Conservation (phyloP, 2,329 filamentous ascomycete genomes). For the Aspergillus calidoustus region DNA sequence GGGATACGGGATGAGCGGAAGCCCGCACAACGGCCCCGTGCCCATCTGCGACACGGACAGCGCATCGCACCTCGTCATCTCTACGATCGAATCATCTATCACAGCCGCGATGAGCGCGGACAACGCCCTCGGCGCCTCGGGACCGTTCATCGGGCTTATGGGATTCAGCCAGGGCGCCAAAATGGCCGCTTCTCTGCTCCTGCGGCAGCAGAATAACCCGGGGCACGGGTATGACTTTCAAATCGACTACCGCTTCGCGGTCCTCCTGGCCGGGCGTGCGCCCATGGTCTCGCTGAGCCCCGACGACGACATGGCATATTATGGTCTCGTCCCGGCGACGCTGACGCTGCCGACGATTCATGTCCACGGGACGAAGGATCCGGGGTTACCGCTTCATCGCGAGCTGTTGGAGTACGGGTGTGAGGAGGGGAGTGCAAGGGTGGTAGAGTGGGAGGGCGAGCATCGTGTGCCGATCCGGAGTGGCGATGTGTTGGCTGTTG, state of each 20-base stretch:
- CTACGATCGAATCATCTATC: slow-evolving; percentile 49
- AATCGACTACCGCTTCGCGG: slow-evolving; percentile 59
- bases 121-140: slow-evolving; percentile 53
- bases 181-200: slow-evolving; percentile 63
- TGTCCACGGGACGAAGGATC: slow-evolving; percentile 67
- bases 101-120: slow-evolving; percentile 56
- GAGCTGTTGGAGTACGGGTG: slow-evolving; percentile 54
- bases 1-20: slow-evolving; percentile 55
- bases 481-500: slow-evolving; percentile 57
- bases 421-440: slow-evolving; percentile 53
- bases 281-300: slow-evolving; percentile 53
- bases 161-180: slow-evolving; percentile 73
- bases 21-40: slow-evolving; percentile 29
- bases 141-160: slow-evolving; percentile 64
- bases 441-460: slow-evolving; percentile 75
- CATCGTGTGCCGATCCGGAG: slow-evolving; percentile 73
- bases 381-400: slow-evolving; percentile 24
- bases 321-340: background rate
- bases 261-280: slow-evolving; percentile 65
- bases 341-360: slow-evolving; percentile 63
- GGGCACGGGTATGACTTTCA: background rate
- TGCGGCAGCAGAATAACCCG: slow-evolving; percentile 59
- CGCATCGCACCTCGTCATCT: slow-evolving; percentile 52
- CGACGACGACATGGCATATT: background rate
- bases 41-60: background rate